Percentiles rank a stretch among this genome's conserved stretches.
These are phyloP conservation scores for Castanopsis chinensis DNA, from an alignment of 306 rosid genomes.

Conservation along the genomic window DNA sequence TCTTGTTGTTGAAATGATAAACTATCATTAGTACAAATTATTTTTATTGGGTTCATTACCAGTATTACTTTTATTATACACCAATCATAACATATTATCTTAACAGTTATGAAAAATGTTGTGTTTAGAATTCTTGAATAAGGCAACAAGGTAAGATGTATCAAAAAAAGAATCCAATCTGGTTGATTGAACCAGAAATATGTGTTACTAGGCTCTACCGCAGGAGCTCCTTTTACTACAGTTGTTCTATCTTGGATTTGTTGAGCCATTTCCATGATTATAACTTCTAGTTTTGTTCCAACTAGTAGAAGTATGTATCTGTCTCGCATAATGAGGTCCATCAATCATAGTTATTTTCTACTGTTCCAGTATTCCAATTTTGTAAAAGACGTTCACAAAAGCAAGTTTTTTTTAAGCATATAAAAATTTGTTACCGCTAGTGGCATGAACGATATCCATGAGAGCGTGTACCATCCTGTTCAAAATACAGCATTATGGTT, in stretches of 20 bases:
- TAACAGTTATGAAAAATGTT: no score
- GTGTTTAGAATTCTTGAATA: no score
- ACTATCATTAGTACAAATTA: no score
- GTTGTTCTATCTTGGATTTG: conserved; percentile 64
- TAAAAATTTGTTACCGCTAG: conserved; percentile 37
- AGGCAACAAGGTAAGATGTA: conserved; percentile 50
- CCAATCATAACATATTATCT: no score
- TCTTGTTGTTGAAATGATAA: no score
- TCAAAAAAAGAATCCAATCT: conserved; percentile 54
- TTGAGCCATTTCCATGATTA: conserved; percentile 74
- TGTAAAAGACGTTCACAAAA: no score
- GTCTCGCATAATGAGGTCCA: not conserved
- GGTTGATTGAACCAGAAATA: conserved; percentile 73
- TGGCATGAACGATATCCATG: conserved; percentile 55
- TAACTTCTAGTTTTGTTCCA: conserved; percentile 61
- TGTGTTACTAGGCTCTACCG: conserved; percentile 63
- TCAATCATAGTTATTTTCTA: not conserved
- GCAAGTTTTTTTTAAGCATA: not conserved
- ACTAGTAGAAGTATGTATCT: conserved; percentile 58
- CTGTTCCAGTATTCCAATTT: no score
- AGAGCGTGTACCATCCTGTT: conserved; percentile 63
- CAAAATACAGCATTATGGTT: not conserved
- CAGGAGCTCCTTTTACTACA: conserved; percentile 59
- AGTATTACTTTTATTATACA: no score
- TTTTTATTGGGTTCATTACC: no score